Base-by-base conservation (phyloP, 179 eudicot species). In the Corrigiola litoralis region DNA sequence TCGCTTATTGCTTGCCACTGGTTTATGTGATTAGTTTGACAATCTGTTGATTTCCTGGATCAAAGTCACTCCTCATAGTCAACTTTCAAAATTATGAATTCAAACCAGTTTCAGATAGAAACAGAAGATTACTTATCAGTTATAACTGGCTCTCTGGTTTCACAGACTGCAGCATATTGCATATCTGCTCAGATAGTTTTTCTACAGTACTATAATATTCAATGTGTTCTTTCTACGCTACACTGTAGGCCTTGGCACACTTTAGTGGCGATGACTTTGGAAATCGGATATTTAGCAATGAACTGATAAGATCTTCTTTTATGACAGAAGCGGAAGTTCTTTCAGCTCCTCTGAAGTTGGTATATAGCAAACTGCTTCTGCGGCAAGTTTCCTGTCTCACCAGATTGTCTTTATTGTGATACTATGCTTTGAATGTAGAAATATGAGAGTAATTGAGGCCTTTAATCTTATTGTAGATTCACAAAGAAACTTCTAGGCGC, bases 281-380 rank as follows among this genome's bases (percentile, higher is more conserved):
- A 8, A 37, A 36, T 13, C 32, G 28, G 33, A 47, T 17, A 17
- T 52, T 27, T 7, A n/a, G n/a, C n/a, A n/a, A n/a, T n/a, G 42
- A 14, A 58, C 61, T 20, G 53, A 61, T 17, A 10, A 4, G 53
- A 20, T 36, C 24, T 40, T 12, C 38, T 58, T 74, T 63, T 53
- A 55, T 82, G 54, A 50, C 90, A 90, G 96, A 91, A 75, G 85
- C 79, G 37, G 85, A 89, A 72, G 86, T 89, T 58, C 91, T 91
- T 63, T 81, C 91, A 68, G 96, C 97, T 64, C 97, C 97, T 73
- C 89, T 89, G 41, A 91, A 86, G 77, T 77, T 91, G 86, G 97
- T 91, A 14, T 91, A 91, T 68, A 85, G 96, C 85, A 91, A 91
- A 77, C 77, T 88, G 47, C 82, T 91, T 47, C 67, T 91, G 77